Evolutionary conservation across 176 grass and related monocot species (phyloP).

Genomic region (Eragrostis curvula): DNA sequence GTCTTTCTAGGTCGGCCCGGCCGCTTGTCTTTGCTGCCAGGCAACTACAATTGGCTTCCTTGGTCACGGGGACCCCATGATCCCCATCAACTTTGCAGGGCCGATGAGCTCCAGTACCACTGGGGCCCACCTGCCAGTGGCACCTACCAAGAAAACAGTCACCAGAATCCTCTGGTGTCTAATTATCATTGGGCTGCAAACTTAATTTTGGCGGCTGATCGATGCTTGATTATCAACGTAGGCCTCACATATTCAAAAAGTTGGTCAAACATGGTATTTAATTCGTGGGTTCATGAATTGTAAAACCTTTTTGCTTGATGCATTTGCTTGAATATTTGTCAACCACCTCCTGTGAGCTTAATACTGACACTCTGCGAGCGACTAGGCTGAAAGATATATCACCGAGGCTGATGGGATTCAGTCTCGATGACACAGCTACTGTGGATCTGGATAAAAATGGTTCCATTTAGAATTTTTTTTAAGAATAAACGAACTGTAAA

Average conservation of each 20-base stretch:
- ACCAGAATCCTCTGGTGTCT: too few species aligned
- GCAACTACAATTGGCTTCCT: neutral
- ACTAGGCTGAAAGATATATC: too few species aligned
- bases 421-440: too few species aligned
- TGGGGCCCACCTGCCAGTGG: constrained; percentile 3
- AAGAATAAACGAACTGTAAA: too few species aligned
- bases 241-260: neutral
- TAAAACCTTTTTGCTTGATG: neutral
- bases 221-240: neutral
- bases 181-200: too few species aligned
- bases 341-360: too few species aligned
- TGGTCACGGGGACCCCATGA: neutral
- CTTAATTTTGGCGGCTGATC: constrained; percentile 1
- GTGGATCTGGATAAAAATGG: too few species aligned
- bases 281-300: neutral
- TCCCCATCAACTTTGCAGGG: neutral
- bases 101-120: neutral
- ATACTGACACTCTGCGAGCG: too few species aligned
- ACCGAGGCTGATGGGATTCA: too few species aligned
- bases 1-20: neutral
- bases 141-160: neutral
- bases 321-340: too few species aligned
- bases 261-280: neutral
- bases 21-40: neutral
- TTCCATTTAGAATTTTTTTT: too few species aligned